Evolutionary conservation across 1,284 basidiomycete genomes (phyloP).

Genomic region (Ceratobasidium sp.): DNA sequence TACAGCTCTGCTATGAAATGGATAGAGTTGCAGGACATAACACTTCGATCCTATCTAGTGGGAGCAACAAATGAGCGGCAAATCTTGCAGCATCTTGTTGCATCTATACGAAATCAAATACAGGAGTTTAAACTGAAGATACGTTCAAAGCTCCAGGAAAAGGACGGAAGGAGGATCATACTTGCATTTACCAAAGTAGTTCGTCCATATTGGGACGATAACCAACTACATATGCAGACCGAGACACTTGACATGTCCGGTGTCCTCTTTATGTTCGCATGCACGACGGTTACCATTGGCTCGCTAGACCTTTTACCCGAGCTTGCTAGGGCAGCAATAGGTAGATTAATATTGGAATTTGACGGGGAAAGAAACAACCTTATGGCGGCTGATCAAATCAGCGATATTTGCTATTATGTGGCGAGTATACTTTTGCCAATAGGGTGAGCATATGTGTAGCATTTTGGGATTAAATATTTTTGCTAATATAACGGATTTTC

Average conservation of each 20-base stretch:
- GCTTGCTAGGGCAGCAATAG: neutral
- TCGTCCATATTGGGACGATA: no score
- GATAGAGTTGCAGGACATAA: neutral
- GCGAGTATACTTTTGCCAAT: neutral
- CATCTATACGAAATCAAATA: neutral
- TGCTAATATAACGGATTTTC: neutral
- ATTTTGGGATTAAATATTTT: neutral
- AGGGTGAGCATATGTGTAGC: neutral
- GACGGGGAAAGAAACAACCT: slow-evolving; percentile 9
- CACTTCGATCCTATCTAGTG: slow-evolving; percentile 16
- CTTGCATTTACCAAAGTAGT: no score
- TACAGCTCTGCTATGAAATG: neutral
- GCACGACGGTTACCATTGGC: neutral
- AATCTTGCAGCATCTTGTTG: neutral
- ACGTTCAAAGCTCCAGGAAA: no score
- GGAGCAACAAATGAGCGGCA: neutral
- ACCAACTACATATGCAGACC: no score
- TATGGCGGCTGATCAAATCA: neutral
- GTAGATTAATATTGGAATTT: neutral
- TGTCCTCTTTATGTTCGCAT: no score
- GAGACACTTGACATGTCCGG: no score
- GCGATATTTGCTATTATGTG: neutral
- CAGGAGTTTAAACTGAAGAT: neutral
- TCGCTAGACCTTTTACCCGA: neutral
- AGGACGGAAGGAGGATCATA: no score